Conservation (phyloP, 495 filamentous ascomycete species). For the Penicillium waksmanii region DNA sequence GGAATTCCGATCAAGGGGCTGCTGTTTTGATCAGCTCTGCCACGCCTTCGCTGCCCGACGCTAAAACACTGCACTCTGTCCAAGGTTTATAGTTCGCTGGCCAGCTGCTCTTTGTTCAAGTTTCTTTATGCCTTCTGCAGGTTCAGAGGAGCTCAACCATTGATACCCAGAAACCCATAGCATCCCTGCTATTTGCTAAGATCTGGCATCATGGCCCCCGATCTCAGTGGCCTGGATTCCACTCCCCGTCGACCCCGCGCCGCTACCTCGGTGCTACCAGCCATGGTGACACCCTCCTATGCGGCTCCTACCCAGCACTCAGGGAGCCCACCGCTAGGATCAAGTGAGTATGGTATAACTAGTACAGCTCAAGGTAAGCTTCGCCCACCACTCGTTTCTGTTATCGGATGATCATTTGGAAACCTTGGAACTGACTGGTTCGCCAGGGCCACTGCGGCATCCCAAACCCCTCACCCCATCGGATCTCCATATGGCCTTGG, state of each 20-base stretch:
- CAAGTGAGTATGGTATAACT: constrained; percentile 58
- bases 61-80: constrained; percentile 9
- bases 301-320: constrained; percentile 45
- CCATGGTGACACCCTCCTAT: constrained; percentile 43
- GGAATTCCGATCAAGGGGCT: constrained; percentile 28
- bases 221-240: constrained; percentile 62
- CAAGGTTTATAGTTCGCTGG: constrained; percentile 15
- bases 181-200: neutral
- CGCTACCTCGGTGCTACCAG: constrained; percentile 55
- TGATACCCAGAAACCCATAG: too few species aligned
- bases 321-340: constrained; percentile 30
- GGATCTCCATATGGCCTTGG: constrained; percentile 82
- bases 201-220: constrained; percentile 54
- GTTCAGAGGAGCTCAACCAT: constrained; percentile 20
- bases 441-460: constrained; percentile 69
- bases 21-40: constrained; percentile 15
- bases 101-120: neutral
- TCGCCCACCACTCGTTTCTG: neutral
- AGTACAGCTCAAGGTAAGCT: constrained; percentile 59
- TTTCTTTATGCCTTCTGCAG: constrained; percentile 25
- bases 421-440: neutral
- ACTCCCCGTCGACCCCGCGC: constrained; percentile 52
- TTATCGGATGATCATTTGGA: neutral
- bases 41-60: constrained; percentile 19
- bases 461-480: constrained; percentile 83